Percentiles rank a stretch among this genome's conserved stretches.
Evolutionary conservation across 371 early-diverging fungal genomes (phyloP).

Genomic region (Rozella allomycis): DNA sequence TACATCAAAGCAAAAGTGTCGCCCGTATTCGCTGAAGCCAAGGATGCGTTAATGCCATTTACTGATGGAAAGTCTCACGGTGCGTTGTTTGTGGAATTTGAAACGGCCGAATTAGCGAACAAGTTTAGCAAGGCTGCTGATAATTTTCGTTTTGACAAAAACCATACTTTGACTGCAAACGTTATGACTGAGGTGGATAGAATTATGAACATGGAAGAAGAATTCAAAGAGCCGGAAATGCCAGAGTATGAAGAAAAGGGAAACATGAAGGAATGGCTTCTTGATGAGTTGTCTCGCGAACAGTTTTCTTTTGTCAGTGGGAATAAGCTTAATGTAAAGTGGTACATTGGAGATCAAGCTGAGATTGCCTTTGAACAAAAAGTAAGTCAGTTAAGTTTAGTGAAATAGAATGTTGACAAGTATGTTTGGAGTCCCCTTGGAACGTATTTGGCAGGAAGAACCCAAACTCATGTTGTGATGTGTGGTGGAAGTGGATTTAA

Average conservation of each 20-base stretch:
- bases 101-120: constrained; percentile 57
- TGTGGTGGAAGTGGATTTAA: constrained; percentile 91
- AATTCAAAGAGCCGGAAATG: constrained; percentile 29
- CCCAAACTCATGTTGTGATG: constrained; percentile 74
- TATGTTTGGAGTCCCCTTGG: constrained; percentile 90
- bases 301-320: constrained; percentile 71
- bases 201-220: constrained; percentile 46
- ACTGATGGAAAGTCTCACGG: background rate
- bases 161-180: constrained; percentile 59
- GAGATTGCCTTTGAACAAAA: constrained; percentile 46
- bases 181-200: constrained; percentile 74
- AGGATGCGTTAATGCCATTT: background rate
- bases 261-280: constrained; percentile 71
- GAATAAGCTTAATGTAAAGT: constrained; percentile 57
- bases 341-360: constrained; percentile 67
- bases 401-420: constrained; percentile 85
- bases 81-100: constrained; percentile 68
- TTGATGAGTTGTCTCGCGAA: constrained; percentile 64
- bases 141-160: constrained; percentile 24
- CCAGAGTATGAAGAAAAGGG: constrained; percentile 43
- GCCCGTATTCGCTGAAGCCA: constrained; percentile 18
- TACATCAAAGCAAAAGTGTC: constrained; percentile 53
- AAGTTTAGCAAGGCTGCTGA: constrained; percentile 35
- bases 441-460: constrained; percentile 77
- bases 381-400: constrained; percentile 11